phyloP scores from a whole-genome alignment of 140 eudicot genomes.

The Stevia rebaudiana region DNA sequence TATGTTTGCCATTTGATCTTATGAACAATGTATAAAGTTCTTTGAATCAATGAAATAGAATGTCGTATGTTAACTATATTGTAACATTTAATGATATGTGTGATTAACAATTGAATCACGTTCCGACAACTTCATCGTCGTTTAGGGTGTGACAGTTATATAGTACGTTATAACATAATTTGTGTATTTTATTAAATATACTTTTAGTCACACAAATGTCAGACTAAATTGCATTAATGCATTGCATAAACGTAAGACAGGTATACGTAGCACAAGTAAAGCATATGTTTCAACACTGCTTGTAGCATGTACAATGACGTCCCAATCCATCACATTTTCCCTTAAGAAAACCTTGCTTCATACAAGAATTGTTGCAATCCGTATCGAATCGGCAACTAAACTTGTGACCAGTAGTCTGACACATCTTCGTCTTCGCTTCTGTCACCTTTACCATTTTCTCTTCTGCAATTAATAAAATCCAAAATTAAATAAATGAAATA shows the following conservation, averaged over 20 bases:
- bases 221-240: background rate
- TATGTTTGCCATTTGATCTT: no score
- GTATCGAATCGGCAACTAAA: background rate
- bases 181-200: background rate
- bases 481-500: no score
- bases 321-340: constrained; percentile 27
- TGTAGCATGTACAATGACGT: constrained; percentile 20
- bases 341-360: constrained; percentile 7
- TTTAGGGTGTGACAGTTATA: no score
- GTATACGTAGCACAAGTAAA: no score
- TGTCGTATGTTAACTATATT: no score
- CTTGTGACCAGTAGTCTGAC: background rate
- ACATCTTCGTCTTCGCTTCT: constrained; percentile 36
- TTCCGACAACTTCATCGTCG: no score
- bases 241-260: background rate
- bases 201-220: background rate
- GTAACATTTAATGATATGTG: no score
- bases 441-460: constrained; percentile 20
- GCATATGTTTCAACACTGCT: constrained; percentile 16
- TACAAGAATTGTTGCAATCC: background rate
- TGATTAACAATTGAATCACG: no score
- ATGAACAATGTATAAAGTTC: no score
- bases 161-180: no score
- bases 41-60: no score
- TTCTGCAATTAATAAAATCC: constrained; percentile 14